Conservation (phyloP, 345 rosid genomes). For the Erysimum cheiranthoides region DNA sequence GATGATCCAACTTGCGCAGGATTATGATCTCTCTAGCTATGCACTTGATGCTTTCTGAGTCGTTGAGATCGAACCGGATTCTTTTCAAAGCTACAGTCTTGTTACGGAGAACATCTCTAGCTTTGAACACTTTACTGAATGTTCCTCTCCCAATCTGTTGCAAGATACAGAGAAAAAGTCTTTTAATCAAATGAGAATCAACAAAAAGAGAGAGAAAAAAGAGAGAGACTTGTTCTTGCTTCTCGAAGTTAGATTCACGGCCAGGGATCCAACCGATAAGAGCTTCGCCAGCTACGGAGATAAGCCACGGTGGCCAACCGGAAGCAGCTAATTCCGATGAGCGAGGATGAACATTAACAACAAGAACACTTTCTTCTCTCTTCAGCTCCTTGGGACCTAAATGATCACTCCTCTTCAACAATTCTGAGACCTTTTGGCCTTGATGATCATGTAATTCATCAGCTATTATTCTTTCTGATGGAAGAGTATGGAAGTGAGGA, state of each 20-base stretch:
- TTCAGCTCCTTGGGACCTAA: slow-evolving; percentile 37
- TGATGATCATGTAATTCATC: background rate
- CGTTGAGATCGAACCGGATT: slow-evolving; percentile 67
- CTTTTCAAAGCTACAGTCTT: slow-evolving; percentile 83
- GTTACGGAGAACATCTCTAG: slow-evolving; percentile 63
- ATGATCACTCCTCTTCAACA: slow-evolving; percentile 12
- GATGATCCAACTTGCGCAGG: slow-evolving; percentile 85
- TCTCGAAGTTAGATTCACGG: slow-evolving; percentile 72
- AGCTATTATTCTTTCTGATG: slow-evolving; percentile 13
- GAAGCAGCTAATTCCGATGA: slow-evolving; percentile 38
- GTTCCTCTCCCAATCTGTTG: slow-evolving; percentile 98
- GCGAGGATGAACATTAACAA: slow-evolving; percentile 36
- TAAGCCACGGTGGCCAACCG: slow-evolving; percentile 99
- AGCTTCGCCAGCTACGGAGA: slow-evolving; percentile 77
- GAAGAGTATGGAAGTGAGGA: slow-evolving; percentile 26
- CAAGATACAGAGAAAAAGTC: slow-evolving; percentile 14
- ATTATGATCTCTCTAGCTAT: slow-evolving; percentile 88
- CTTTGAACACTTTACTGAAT: slow-evolving; percentile 86
- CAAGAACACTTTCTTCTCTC: slow-evolving; percentile 39
- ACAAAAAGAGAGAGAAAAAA: slow-evolving; percentile 1
- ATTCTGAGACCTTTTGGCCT: slow-evolving; percentile 2
- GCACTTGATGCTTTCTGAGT: slow-evolving; percentile 79
- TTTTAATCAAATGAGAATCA: slow-evolving; percentile 7
- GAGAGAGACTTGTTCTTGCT: slow-evolving; percentile 69
- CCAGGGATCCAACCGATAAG: slow-evolving; percentile 85